Conservation (phyloP, 2,329 filamentous ascomycete species). For the Cercospora sp. region DNA sequence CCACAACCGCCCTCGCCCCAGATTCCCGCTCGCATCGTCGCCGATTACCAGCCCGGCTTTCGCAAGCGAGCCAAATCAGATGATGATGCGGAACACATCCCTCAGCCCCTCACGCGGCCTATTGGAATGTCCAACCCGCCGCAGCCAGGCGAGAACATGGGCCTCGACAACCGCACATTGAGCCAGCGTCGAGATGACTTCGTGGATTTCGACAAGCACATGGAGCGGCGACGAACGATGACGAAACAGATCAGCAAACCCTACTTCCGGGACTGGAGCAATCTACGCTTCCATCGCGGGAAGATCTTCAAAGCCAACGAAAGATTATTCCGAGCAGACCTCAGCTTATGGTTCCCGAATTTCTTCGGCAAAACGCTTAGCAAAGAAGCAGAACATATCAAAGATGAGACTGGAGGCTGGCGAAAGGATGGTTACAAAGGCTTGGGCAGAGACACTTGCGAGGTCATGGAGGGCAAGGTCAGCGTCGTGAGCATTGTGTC, state of each 20-base stretch:
- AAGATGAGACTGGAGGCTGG: conserved; percentile 44
- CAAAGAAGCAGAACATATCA: conserved; percentile 67
- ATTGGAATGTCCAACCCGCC: conserved; percentile 81
- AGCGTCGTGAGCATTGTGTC: conserved; percentile 76
- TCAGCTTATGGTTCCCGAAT: conserved; percentile 92
- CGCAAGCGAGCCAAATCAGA: conserved; percentile 30
- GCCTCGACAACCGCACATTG: conserved; percentile 67
- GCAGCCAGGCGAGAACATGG: conserved; percentile 75
- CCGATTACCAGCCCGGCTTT: conserved; percentile 27
- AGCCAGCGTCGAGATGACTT: conserved; percentile 75
- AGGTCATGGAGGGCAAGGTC: conserved; percentile 69
- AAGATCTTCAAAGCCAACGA: conserved; percentile 89
- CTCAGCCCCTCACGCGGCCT: conserved; percentile 64
- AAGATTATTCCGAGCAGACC: conserved; percentile 77
- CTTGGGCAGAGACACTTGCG: conserved; percentile 67
- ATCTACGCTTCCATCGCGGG: conserved; percentile 77
- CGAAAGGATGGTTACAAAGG: conserved; percentile 45
- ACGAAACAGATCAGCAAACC: conserved; percentile 75
- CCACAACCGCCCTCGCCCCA: conserved; percentile 17
- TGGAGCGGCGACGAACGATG: conserved; percentile 74
- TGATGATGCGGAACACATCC: conserved; percentile 49
- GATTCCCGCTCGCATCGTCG: conserved; percentile 20
- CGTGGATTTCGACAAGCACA: conserved; percentile 80
- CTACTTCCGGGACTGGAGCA: conserved; percentile 95
- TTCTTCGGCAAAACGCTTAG: conserved; percentile 76